phyloP scores from a whole-genome alignment of 176 grass and related monocot genomes.

The Zizania latifolia region DNA sequence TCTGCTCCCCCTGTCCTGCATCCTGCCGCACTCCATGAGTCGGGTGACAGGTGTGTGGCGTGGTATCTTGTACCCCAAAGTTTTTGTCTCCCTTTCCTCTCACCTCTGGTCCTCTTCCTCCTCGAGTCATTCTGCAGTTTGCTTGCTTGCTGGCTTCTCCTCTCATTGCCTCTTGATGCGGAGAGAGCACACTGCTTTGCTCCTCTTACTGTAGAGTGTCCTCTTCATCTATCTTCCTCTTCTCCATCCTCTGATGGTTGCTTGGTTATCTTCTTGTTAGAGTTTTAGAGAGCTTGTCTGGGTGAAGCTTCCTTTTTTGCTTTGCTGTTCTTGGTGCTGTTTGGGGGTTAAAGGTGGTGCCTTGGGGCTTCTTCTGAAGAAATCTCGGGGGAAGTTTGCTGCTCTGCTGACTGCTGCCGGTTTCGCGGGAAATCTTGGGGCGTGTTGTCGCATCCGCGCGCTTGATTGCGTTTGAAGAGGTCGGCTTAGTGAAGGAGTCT shows the following conservation, averaged over 20 bases:
- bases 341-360: background rate
- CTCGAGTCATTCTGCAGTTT: background rate
- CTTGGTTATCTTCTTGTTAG: constrained; percentile 2
- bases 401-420: background rate
- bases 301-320: constrained; percentile 4
- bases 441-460: background rate
- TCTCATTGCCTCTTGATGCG: no score
- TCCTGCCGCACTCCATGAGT: no score
- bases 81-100: constrained; percentile 4
- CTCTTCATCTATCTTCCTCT: background rate
- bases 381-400: constrained; percentile 12
- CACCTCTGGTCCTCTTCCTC: background rate
- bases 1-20: background rate
- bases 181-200: no score
- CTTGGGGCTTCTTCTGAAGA: constrained; percentile 12
- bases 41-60: constrained; percentile 31
- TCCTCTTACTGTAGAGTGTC: no score
- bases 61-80: constrained; percentile 21
- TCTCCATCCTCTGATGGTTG: background rate
- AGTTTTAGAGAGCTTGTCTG: background rate
- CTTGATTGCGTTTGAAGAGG: constrained; percentile 4
- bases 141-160: constrained; percentile 9
- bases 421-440: constrained; percentile 12
- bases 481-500: constrained; percentile 20
- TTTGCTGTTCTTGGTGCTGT: background rate